phyloP scores from a whole-genome alignment of 2,329 filamentous ascomycete species.

The Aschersonia sp. region DNA sequence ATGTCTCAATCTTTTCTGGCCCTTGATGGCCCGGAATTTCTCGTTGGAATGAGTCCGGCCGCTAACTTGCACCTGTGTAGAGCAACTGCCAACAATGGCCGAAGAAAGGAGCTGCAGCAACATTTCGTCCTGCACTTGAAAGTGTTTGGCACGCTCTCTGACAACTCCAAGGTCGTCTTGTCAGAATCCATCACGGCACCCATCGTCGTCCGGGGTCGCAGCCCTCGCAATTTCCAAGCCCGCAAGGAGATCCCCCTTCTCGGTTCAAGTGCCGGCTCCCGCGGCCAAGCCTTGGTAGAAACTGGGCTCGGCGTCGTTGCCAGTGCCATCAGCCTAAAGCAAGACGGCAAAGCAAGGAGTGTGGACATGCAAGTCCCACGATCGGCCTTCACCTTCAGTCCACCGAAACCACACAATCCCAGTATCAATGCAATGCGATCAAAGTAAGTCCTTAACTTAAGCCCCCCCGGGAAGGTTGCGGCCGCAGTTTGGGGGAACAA shows the following conservation, averaged over 20 bases:
- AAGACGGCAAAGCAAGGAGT: slow-evolving; percentile 34
- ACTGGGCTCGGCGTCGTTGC: slow-evolving; percentile 46
- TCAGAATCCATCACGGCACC: slow-evolving; percentile 77
- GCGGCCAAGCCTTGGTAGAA: slow-evolving; percentile 61
- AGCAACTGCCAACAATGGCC: slow-evolving; percentile 90
- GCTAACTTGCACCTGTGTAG: slow-evolving; percentile 21
- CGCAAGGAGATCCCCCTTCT: slow-evolving; percentile 83
- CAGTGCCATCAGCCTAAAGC: slow-evolving; percentile 38
- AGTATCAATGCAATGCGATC: slow-evolving; percentile 40
- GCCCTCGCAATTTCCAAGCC: slow-evolving; percentile 87
- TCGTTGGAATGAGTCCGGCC: neutral
- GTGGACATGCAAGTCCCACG: slow-evolving; percentile 41
- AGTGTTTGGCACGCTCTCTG: slow-evolving; percentile 68
- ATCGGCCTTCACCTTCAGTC: slow-evolving; percentile 42
- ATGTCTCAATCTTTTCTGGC: slow-evolving; percentile 26
- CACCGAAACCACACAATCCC: slow-evolving; percentile 38
- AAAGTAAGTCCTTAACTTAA: slow-evolving; percentile 37
- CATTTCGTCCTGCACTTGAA: slow-evolving; percentile 87
- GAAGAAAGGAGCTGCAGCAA: slow-evolving; percentile 87
- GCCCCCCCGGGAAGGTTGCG: no score
- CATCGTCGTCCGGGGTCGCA: slow-evolving; percentile 85
- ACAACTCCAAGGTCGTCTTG: slow-evolving; percentile 67
- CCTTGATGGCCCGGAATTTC: slow-evolving; percentile 13
- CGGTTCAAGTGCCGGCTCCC: slow-evolving; percentile 59
- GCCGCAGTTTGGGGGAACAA: slow-evolving; percentile 9